Base-by-base conservation (phyloP, 129 eudicot genomes). In the Lactuca saligna region DNA sequence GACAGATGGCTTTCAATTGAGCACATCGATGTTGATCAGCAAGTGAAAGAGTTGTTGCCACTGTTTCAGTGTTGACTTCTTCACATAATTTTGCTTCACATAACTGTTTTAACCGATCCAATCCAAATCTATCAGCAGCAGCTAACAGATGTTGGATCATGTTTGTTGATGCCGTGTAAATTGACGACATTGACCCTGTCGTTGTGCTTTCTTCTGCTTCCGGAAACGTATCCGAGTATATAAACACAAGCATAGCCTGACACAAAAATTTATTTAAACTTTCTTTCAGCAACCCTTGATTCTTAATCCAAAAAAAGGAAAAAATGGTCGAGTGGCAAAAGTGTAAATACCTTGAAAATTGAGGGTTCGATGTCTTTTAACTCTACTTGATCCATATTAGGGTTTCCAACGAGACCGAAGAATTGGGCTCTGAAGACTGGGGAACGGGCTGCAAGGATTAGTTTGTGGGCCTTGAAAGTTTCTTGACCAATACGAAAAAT, bases 341-440 rank as follows among this genome's bases (percentile, higher is more conserved):
- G 49, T 42, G 49, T 42, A 42, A 42, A 66, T 80, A 92, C 98
- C 94, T 92, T 92, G 75, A 92, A 92, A 49, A 88, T 83, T 14
- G 89, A 81, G 68, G 98, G 98, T 71, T 92, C 96, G 20, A 92
- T 64, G 73, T 92, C 98, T 78, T 84, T 74, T 57, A 88, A 69
- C 48, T 71, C 83, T 54, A 86, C 91, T 46, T 75, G 75, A 32
- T 84, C 89, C 75, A 73, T 76, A 32, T 86, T 75, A 6, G 91
- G 76, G 55, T 92, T 70, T 20, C 98, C 98, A 71, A 92, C 76
- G 71, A 86, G 96, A 44, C 98, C 98, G 25, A 88, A 92, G 72
- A 92, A 88, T 44, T 88, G 96, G 44, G 98, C 98, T 82, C 82
- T 82, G 74, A 92, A 92, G 12, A 92, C 97, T 66, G 91, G 97